These are phyloP conservation scores for Taphrina deformans DNA, from an alignment of 1,139 yeast genomes.

Conservation along the genomic window DNA sequence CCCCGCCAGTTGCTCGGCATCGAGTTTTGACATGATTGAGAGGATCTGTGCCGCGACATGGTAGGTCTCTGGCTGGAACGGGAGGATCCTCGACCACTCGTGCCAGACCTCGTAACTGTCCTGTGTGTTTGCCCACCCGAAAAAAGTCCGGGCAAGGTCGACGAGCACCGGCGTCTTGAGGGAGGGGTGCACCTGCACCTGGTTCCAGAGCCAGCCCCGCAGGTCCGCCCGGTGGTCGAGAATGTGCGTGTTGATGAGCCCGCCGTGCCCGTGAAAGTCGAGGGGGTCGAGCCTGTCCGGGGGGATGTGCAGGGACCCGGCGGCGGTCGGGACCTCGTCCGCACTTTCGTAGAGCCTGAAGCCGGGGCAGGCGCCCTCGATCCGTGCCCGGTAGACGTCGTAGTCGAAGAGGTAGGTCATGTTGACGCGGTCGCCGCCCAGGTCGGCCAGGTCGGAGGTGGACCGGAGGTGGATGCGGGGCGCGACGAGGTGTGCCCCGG, in stretches of 20 bases:
- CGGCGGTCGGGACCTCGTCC: background rate
- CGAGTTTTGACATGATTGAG: background rate
- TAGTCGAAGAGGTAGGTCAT: constrained; percentile 13
- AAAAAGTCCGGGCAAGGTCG: background rate
- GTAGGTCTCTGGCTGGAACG: background rate
- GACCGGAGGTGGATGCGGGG: constrained; percentile 10
- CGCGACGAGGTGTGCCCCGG: constrained; percentile 16
- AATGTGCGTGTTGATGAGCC: background rate
- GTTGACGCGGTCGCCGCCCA: background rate
- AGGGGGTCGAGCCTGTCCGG: background rate
- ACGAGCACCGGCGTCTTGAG: background rate
- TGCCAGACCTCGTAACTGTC: constrained; percentile 2
- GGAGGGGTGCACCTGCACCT: background rate
- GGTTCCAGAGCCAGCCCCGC: background rate
- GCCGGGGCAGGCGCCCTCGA: constrained; percentile 13
- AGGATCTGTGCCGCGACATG: background rate
- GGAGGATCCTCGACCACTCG: constrained; percentile 3
- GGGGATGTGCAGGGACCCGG: background rate
- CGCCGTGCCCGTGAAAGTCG: background rate
- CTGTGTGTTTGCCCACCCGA: background rate
- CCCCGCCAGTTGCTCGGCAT: background rate
- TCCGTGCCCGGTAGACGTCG: background rate
- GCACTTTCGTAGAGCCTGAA: constrained; percentile 2
- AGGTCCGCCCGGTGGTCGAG: background rate
- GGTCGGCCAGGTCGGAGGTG: background rate